Base-by-base conservation (phyloP, 1,284 basidiomycete species). In the Papiliotrema flavescens region DNA sequence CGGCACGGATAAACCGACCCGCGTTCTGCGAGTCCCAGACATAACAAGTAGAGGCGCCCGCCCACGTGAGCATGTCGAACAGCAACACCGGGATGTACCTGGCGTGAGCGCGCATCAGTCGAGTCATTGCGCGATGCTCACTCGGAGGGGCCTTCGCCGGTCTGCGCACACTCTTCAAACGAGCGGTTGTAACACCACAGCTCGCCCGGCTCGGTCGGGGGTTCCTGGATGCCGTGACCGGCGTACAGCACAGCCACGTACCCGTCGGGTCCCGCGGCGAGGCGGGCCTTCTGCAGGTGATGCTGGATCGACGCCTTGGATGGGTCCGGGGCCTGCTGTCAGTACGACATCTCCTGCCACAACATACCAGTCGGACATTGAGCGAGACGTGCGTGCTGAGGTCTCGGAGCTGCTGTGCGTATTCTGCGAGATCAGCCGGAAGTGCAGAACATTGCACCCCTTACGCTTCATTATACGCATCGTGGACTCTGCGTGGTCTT, bases 1-100 rank as follows among this genome's bases (percentile, higher is more conserved):
- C 69, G 43, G 63, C 62, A 28, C 53, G 53, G 37, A 71, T 65
- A 56, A 71, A 64, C 15, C 69, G 62, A 22, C 67, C 65, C 19
- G 69, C 63, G 47, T 66, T 45, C 34, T 64, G 61, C 37, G 63
- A 67, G 53, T 71, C 69, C 69, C 69, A 71, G 22, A 71, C 62
- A 48, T 64, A 71, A 42, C 67, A 69, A 11, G 66, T 64, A 2
- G 66, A 63, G 0, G 67, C 59, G 13, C 67, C 69, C 1, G 67
- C 63, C 69, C 69, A 71, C 19, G 65, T 66, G 35, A 71, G 43
- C 15, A 68, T 36, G 46, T 71, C 69, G 54, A 70, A 71, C 2
- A 71, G 51, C 13, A 70, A 60, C 45, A 71, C 64, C 15, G 69
- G 69, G 51, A 71, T 71, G 51, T 71, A 71, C 37, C 69, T 71